Evolutionary conservation across 306 rosid species (phyloP), one percentile per base, ranked within the genome.

Genomic region (Cotoneaster glaucophyllus): DNA sequence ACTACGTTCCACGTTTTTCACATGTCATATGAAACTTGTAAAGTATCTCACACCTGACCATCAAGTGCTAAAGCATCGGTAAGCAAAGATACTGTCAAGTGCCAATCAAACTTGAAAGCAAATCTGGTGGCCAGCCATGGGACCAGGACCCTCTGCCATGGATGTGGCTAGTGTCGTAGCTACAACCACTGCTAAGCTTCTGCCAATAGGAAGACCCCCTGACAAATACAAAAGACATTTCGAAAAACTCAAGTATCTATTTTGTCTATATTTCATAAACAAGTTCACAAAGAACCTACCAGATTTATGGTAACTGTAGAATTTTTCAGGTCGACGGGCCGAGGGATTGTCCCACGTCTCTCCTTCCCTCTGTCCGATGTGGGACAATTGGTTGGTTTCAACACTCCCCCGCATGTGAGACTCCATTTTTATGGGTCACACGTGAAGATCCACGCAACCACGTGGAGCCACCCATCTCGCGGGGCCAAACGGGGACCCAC

Each of bases 1-100:
- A 24, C 64, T 74, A 62, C 78, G 66, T 67, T 64, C 32, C 32
- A 76, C 64, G 39, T 59, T 74, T 31, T 78, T 71, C 56, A 31
- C 9, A 24, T 58, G 32, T 48, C 64, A 50, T 31, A 59, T 59
- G 25, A 62, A 28, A 54, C 52, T 70, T 45, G 52, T 45, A 50
- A 11, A 54, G 53, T 64, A 70, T 52, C 5, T 63, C 63, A 44
- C 67, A 81, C 98, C 97, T 93, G 98, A 77, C 93, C 98, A 86
- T 97, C 91, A 78, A 95, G 93, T 5, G 98, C 97, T 72, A 95
- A 74, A 52, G 97, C 97, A 89, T 95, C 98, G n/a, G 90, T 95
- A 75, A 95, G 91, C 88, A 95, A 80, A 74, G 98, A 95, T 63
- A 89, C 45, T 28, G 29, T 28, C 29, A 28, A 28, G 29, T 41